These are phyloP conservation scores for Lichtheimia corymbifera DNA, from an alignment of 371 early-diverging fungal species.

Conservation along the genomic window DNA sequence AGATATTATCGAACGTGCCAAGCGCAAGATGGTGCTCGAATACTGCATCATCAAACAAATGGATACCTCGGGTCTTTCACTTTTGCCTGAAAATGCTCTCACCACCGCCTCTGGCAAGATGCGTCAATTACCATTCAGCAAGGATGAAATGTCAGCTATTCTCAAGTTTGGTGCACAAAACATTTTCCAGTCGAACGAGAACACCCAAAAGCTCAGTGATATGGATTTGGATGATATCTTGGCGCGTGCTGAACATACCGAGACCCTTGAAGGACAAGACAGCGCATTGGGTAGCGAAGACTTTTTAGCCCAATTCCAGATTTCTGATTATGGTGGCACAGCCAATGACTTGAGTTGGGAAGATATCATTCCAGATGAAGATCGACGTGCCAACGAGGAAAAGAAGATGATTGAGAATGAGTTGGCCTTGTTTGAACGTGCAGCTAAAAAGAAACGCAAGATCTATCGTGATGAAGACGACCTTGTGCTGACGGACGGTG, in stretches of 20 bases:
- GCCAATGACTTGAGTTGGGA: constrained; percentile 87
- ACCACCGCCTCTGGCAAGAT: constrained; percentile 47
- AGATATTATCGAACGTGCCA: constrained; percentile 96
- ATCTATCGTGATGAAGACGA: constrained; percentile 33
- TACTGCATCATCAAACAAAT: constrained; percentile 97
- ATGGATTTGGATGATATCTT: constrained; percentile 95
- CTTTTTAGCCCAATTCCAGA: constrained; percentile 92
- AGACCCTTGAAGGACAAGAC: constrained; percentile 71
- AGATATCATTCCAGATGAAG: constrained; percentile 91
- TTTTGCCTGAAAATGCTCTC: constrained; percentile 59
- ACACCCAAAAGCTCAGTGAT: constrained; percentile 81
- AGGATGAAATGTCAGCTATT: constrained; percentile 91
- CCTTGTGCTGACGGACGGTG: constrained; percentile 26
- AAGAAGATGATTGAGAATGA: constrained; percentile 56
- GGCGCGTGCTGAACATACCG: constrained; percentile 90
- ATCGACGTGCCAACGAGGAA: constrained; percentile 68
- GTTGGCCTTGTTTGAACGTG: constrained; percentile 51
- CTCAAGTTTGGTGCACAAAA: constrained; percentile 97
- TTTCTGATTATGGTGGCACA: constrained; percentile 87
- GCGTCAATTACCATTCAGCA: constrained; percentile 55
- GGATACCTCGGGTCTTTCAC: constrained; percentile 90
- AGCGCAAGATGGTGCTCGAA: constrained; percentile 98
- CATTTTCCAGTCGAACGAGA: constrained; percentile 84
- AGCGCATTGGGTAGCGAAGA: constrained; percentile 79
- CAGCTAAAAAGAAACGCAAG: constrained; percentile 48